Evolutionary conservation across 2,329 filamentous ascomycete genomes (phyloP), one percentile per base, ranked within the genome.

Genomic region (Trichoderma cornu-damae): DNA sequence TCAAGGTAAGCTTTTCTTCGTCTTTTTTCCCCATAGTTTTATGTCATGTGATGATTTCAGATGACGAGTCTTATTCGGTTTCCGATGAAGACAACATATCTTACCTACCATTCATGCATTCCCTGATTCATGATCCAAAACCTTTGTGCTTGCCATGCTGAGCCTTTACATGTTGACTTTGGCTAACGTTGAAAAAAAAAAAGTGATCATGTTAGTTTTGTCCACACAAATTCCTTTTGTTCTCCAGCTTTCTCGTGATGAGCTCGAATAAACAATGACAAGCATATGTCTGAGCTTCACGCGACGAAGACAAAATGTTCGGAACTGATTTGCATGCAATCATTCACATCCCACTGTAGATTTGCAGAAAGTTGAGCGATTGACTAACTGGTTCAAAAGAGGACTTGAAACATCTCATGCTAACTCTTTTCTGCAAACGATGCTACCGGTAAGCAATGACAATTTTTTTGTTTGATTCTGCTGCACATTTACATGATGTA

Each of bases 261-360:
- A 94, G 81, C 73, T 79, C 83, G 90, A 87, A 83, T 79, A 78
- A 80, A 82, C 53, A 87, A 85, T 84, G 90, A 95, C 90, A 95
- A 95, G 90, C 90, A 95, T 95, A 95, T 95, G 90, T 95, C 90
- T 81, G 86, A 95, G 90, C 84, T 80, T 60, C 71, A 71, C 77
- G 73, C 73, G 61, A 72, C 68, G 73, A 75, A 66, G 73, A 75
- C 62, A 73, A 69, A 61, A 67, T 68, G 70, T 73, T 71, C 61
- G 63, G 62, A 57, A 59, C 68, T 70, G 68, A 70, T 66, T 55
- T 61, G 66, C 64, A 64, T 61, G 66, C 64, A 64, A 54, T 50
- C 61, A 57, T 51, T 50, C 43, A 46, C 56, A 44, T 43, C 50
- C 60, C 58, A 38, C 54, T 50, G 55, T 58, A 59, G 53, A 62